phyloP scores from a whole-genome alignment of 2,329 filamentous ascomycete genomes.

The Aspergillus sp. region DNA sequence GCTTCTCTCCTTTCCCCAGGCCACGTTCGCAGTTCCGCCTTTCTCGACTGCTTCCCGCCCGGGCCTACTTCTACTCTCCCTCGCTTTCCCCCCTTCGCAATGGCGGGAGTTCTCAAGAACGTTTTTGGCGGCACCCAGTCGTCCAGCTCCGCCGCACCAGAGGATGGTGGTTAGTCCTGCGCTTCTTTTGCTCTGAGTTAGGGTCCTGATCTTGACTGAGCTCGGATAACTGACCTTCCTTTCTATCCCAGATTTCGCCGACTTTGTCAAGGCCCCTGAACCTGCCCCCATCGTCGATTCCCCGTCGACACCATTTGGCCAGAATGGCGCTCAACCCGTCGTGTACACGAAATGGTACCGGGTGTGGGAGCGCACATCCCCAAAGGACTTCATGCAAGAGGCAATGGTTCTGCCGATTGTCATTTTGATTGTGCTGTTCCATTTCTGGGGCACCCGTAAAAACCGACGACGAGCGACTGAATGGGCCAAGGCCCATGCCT shows the following conservation, averaged over 20 bases:
- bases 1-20: constrained; percentile 14
- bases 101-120: constrained; percentile 43
- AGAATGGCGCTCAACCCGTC: constrained; percentile 49
- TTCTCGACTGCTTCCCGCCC: neutral
- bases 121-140: constrained; percentile 37
- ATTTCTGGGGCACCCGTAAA: constrained; percentile 74
- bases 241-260: constrained; percentile 75
- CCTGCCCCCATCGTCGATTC: constrained; percentile 53
- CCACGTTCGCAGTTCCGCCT: constrained; percentile 20
- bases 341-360: constrained; percentile 97
- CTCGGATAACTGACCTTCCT: constrained; percentile 1
- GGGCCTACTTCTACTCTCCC: constrained; percentile 19
- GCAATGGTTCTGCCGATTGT: constrained; percentile 77
- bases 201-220: neutral
- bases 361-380: constrained; percentile 83
- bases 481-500: constrained; percentile 76
- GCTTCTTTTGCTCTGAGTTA: neutral
- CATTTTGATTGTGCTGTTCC: constrained; percentile 70
- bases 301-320: constrained; percentile 41
- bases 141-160: constrained; percentile 28
- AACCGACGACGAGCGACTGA: constrained; percentile 78
- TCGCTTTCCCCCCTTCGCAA: constrained; percentile 24
- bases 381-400: constrained; percentile 84
- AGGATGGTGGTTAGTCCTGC: constrained; percentile 39
- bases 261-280: constrained; percentile 79